phyloP scores from a whole-genome alignment of 768 basidiomycete species.

The Cubamyces sp. region DNA sequence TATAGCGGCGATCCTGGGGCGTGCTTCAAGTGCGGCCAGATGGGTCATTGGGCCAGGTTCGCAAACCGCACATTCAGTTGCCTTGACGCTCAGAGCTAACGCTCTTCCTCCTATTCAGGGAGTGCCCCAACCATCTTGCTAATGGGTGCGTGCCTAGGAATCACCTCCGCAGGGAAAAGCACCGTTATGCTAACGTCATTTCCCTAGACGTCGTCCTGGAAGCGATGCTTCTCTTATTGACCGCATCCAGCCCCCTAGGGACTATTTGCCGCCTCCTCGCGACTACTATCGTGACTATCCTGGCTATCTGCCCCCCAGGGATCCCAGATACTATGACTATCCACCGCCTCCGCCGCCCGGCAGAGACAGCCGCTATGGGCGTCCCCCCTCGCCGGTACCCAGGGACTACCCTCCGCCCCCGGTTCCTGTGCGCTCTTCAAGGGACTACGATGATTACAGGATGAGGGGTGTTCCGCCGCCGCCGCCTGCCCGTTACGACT shows the following conservation, averaged over 20 bases:
- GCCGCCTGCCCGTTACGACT: constrained; percentile 56
- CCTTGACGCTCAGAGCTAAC: constrained; percentile 5
- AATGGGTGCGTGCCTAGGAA: constrained; percentile 48
- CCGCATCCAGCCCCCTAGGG: constrained; percentile 55
- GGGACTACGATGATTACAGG: constrained; percentile 76
- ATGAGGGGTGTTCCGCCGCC: constrained; percentile 51
- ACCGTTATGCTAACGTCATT: constrained; percentile 8
- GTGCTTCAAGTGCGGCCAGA: constrained; percentile 85
- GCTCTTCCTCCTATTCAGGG: constrained; percentile 47
- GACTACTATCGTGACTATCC: constrained; percentile 57
- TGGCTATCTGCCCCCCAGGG: constrained; percentile 49
- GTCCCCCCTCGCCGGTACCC: constrained; percentile 58
- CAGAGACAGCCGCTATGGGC: constrained; percentile 54
- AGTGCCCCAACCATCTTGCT: constrained; percentile 64
- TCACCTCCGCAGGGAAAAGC: not conserved
- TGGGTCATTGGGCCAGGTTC: constrained; percentile 89
- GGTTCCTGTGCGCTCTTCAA: constrained; percentile 42
- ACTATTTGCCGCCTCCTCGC: constrained; percentile 52
- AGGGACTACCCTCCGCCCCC: constrained; percentile 63
- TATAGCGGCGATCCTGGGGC: constrained; percentile 85
- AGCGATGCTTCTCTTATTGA: constrained; percentile 60
- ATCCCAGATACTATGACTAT: constrained; percentile 62
- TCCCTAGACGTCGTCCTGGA: constrained; percentile 35
- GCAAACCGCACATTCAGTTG: constrained; percentile 29
- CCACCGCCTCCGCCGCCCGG: constrained; percentile 46